These are phyloP conservation scores for Dunaliella primolecta DNA, from an alignment of 139 green algal species.

Conservation along the genomic window DNA sequence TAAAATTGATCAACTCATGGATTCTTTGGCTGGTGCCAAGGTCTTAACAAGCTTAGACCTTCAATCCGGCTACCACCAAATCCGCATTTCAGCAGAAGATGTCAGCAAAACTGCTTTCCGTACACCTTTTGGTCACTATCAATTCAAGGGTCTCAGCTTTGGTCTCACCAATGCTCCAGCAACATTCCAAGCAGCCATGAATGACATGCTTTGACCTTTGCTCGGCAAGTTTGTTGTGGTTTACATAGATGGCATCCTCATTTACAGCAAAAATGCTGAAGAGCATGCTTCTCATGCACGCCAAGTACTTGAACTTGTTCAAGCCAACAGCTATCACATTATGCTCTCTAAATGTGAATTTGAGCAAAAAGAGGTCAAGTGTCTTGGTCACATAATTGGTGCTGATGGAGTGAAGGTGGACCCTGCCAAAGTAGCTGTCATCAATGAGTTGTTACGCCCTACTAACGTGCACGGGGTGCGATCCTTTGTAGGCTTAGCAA, in stretches of 20 bases:
- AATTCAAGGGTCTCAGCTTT: conserved; percentile 38
- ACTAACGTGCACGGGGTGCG: conserved; percentile 20
- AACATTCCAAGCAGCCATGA: conserved; percentile 27
- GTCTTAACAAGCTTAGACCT: conserved; percentile 40
- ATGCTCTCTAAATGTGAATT: not conserved
- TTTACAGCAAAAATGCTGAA: conserved; percentile 21
- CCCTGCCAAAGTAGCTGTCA: conserved; percentile 27
- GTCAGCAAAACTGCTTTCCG: conserved; percentile 22
- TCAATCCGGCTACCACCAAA: conserved; percentile 30
- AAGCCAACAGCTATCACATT: not conserved
- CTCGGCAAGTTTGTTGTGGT: conserved; percentile 26
- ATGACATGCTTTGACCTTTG: conserved; percentile 20
- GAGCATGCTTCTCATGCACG: not conserved
- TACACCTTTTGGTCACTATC: conserved; percentile 35
- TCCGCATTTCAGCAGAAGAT: not conserved
- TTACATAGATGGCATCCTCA: conserved; percentile 42
- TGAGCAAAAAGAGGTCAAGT: conserved; percentile 17
- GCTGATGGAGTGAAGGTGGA: conserved; percentile 30
- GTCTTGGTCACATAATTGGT: conserved; percentile 33
- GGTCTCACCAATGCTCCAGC: conserved; percentile 32
- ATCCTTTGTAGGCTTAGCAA: conserved; percentile 49
- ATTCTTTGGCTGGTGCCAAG: conserved; percentile 20
- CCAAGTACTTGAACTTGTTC: not conserved
- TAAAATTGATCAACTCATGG: conserved; percentile 43
- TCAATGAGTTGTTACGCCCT: conserved; percentile 19